Base-by-base conservation (phyloP, 495 filamentous ascomycete species). In the Jackrogersella minutella region DNA sequence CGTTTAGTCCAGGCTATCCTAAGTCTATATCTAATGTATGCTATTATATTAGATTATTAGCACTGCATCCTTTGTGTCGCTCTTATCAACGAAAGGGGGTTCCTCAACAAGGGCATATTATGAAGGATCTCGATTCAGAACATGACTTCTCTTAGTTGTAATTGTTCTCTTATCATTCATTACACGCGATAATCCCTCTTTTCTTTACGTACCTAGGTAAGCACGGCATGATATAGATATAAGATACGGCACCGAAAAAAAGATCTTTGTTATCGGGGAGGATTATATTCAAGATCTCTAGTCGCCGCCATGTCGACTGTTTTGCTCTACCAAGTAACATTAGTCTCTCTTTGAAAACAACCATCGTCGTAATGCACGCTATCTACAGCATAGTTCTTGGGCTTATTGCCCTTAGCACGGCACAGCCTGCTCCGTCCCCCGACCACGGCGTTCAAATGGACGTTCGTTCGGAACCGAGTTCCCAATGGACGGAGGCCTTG, bases 311-410 rank as follows among this genome's bases (percentile, higher is more conserved):
- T 13, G 40, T 24, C 8, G 5, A 24, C 10, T 46, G 2, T 11
- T 26, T 49, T 17, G 13, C 43, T 28, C 4, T 44, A 31, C 13
- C 10, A 5, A 50, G 31, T 1, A 16, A 50, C 16, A 26, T 30
- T 34, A 26, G 26, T 47, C 31, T 22, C 16, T 37, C 36, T 37
- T 34, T 41, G 17, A 17, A 26, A 17, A n/a, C 2, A 51, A 31
- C 11, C 16, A 28, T 40, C 13, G 34, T 16, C 10, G 50, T 24
- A 43, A 66, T 66, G 63, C 63, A 52, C 26, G 19, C 36, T 54
- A 54, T 40, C 14, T 55, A 49, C 19, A 60, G 40, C 11, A 49
- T 60, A 5, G 21, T 60, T 24, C 54, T 60, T 11, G 41, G 55
- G 14, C 40, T 66, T 24, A 31, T 54, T 26, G 56, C 56, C 14